Percentiles rank a stretch among this genome's conserved stretches.
phyloP scores from a whole-genome alignment of 495 filamentous ascomycete species.

The Lasiosphaeriaceae sp. region DNA sequence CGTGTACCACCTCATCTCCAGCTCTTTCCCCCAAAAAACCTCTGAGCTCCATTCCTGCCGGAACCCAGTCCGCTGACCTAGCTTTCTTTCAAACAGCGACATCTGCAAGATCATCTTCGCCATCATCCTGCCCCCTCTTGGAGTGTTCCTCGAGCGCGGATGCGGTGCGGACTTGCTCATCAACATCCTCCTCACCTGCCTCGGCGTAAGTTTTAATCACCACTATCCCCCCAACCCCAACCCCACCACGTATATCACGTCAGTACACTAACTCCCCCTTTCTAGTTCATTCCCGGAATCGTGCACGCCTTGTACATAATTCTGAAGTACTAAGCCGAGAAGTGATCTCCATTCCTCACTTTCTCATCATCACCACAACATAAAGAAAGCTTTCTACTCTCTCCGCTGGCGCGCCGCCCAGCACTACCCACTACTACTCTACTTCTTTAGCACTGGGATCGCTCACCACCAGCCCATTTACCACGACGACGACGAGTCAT shows the following conservation, averaged over 20 bases:
- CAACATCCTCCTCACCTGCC: constrained; percentile 85
- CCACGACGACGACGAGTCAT: not conserved
- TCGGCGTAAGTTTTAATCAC: constrained; percentile 57
- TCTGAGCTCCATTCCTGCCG: not conserved
- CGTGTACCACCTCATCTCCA: constrained; percentile 31
- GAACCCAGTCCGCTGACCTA: constrained; percentile 1
- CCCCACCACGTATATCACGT: not conserved
- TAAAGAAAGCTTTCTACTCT: not conserved
- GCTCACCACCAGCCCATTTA: not conserved
- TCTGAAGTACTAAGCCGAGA: constrained; percentile 40
- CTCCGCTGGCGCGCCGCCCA: too few species aligned
- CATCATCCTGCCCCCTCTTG: constrained; percentile 81
- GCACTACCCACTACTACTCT: too few species aligned
- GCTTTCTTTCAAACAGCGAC: constrained; percentile 51
- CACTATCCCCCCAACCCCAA: not conserved
- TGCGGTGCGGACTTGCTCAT: constrained; percentile 85
- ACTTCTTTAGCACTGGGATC: too few species aligned
- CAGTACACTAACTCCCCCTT: not conserved
- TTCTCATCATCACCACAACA: too few species aligned
- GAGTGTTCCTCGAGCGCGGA: constrained; percentile 85
- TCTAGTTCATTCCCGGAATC: constrained; percentile 53
- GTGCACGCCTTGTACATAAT: constrained; percentile 61
- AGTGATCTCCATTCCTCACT: not conserved
- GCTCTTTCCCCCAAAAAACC: not conserved
- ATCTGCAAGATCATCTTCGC: constrained; percentile 91